These are phyloP conservation scores for Musa schizocarpa DNA, from an alignment of 176 grass and related monocot genomes.

Conservation along the genomic window DNA sequence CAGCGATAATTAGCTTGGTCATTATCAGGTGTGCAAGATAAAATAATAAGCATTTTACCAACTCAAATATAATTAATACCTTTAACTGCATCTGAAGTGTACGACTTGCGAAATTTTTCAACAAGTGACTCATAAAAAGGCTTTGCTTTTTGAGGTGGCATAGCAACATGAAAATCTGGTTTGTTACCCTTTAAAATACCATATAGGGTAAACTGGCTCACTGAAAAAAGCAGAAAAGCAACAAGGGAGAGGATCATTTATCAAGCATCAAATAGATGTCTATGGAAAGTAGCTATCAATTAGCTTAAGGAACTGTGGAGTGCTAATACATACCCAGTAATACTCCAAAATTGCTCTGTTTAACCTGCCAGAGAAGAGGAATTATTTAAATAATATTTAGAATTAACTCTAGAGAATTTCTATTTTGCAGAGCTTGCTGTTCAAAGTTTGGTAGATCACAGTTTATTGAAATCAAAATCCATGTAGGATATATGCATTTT, in stretches of 20 bases:
- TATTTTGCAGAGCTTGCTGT: not conserved
- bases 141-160: conserved; percentile 88
- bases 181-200: conserved; percentile 94
- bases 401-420: not conserved
- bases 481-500: conserved; percentile 5
- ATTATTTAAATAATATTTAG: not conserved
- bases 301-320: not conserved
- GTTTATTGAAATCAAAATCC: not conserved
- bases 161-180: conserved; percentile 96
- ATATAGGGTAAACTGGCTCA: conserved; percentile 95
- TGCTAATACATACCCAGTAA: conserved; percentile 52
- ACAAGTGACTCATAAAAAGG: conserved; percentile 73
- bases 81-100: conserved; percentile 55
- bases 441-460: not conserved
- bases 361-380: conserved; percentile 42
- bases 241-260: conserved; percentile 10
- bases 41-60: not conserved
- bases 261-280: not conserved
- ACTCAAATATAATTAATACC: conserved; percentile 26
- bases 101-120: conserved; percentile 70
- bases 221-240: conserved; percentile 27
- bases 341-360: conserved; percentile 58
- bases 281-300: not conserved
- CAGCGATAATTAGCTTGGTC: not conserved
- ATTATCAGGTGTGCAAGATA: not conserved